Base-by-base conservation (phyloP, 148 eudicot species). In the Cornus kousa region DNA sequence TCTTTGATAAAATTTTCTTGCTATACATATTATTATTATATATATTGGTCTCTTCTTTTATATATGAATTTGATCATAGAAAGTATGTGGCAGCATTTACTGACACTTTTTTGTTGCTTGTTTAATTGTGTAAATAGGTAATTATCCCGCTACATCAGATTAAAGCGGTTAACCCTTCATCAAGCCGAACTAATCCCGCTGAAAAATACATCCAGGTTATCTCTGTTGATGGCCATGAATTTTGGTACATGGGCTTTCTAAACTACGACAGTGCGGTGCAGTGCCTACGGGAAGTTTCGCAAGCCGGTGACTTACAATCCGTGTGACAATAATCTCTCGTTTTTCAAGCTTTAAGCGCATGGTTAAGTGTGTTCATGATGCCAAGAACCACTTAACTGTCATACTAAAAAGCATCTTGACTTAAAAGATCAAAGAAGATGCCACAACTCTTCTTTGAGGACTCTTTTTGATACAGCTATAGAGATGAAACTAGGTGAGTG, bases 211-310 rank as follows among this genome's bases (percentile, higher is more conserved):
- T 94, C 77, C 97, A 94, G 89, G 87, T 94, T 33, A 88, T 94
- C 77, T 94, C 98, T 0, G 87, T 94, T 10, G 98, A 94, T 77
- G 88, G 88, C 76, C 98, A 92, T 78, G 98, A 94, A 79, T 94
- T 94, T 83, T 94, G 98, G 98, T 92, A 84, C 87, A 91, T 94
- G 98, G 97, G 98, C 10, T 94, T 94, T 80, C 80, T 94, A 70
- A 84, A 91, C 71, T 92, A 94, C 67, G 90, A 84, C 10, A 76
- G 88, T 73, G 98, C 97, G 22, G 95, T 89, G 23, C 68, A 73
- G 73, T 78, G 79, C 82, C 88, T 94, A 40, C 87, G 83, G 82
- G 90, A 80, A 23, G 88, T 87, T 55, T 85, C 92, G 67, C 83
- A 87, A 65, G 80, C 80, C 46, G 74, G 81, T 69, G 72, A 75